Base-by-base conservation (phyloP, 345 rosid species). In the Ceriops zippeliana region DNA sequence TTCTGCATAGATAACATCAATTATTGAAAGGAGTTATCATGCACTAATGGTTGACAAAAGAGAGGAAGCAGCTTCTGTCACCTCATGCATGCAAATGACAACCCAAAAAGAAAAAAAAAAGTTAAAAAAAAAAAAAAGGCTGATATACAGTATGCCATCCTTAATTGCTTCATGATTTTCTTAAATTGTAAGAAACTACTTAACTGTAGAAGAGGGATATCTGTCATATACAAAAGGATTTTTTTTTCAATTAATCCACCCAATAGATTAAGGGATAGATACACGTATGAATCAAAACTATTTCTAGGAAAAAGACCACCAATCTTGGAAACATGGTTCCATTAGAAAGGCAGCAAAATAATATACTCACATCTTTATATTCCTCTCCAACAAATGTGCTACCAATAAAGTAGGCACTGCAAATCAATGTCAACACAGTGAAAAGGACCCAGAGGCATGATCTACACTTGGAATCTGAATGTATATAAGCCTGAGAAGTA, bases 371-470 rank as follows among this genome's bases (percentile, higher is more conserved):
- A 70, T 83, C 84, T 74, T 75, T 87, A 66, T 86, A 80, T 54
- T 87, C 81, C 76, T 83, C 63, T 42, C 72, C 76, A 24, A 82
- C 54, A 38, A 79, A 78, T 53, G 86, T 80, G 73, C 79, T 62
- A 51, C 87, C 75, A 54, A 87, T 66, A 78, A 89, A 85, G 83
- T 84, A 92, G 68, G 83, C 89, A 52, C 84, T 81, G 57, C 80
- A 86, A 16, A 89, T 63, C 63, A 93, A 75, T 62, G 86, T 69
- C 66, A 81, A 77, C 1, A 79, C 71, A 28, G 84, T 17, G 22
- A 88, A 78, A 67, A 86, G 59, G 65, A 81, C 84, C 71, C 80
- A 84, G 59, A 92, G 73, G 74, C 87, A 85, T 35, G 92, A 78
- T 66, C 86, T 82, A 70, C 76, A 75, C 83, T 79, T 85, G 2